Evolutionary conservation across 768 basidiomycete genomes (phyloP).

Genomic region (Hydnomerulius pinastri): DNA sequence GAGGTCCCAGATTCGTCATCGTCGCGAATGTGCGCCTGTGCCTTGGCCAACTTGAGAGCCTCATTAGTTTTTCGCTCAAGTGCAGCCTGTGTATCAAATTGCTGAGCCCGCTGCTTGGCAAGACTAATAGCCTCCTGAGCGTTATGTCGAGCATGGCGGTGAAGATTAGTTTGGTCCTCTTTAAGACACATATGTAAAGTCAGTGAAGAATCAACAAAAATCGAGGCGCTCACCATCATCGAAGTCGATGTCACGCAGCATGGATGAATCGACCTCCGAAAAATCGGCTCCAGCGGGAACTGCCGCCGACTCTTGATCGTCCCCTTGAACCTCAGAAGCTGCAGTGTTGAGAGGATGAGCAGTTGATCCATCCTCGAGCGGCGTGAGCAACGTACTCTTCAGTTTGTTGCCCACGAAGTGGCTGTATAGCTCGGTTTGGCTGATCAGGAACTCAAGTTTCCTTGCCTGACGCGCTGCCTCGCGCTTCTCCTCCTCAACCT

Average conservation of each 20-base stretch:
- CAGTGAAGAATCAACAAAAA: background rate
- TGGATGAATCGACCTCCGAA: constrained; percentile 50
- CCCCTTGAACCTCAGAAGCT: constrained; percentile 81
- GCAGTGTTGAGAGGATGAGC: constrained; percentile 15
- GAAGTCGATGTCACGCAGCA: constrained; percentile 80
- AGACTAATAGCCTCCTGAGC: constrained; percentile 86
- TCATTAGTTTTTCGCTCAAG: constrained; percentile 81
- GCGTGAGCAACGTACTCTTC: constrained; percentile 59
- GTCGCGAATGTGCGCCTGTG: constrained; percentile 43
- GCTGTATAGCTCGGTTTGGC: constrained; percentile 97
- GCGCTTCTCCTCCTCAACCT: constrained; percentile 88
- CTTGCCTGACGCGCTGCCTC: constrained; percentile 93
- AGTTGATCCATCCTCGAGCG: constrained; percentile 15
- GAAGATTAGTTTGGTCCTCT: constrained; percentile 88
- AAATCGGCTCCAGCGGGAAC: constrained; percentile 60
- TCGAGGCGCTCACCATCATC: constrained; percentile 71
- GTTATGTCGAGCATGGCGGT: constrained; percentile 81
- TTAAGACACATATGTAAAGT: constrained; percentile 32
- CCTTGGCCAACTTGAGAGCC: constrained; percentile 68
- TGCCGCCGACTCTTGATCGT: constrained; percentile 40
- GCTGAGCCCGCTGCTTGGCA: constrained; percentile 76
- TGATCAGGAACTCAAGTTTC: constrained; percentile 97
- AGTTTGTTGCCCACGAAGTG: constrained; percentile 99
- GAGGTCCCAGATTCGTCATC: constrained; percentile 41
- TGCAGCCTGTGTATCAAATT: constrained; percentile 85